A percentile compares a stretch with the other conserved stretches of the same genome.
Evolutionary conservation across 495 filamentous ascomycete species (phyloP).

Genomic region (Hypoxylon intermedium): DNA sequence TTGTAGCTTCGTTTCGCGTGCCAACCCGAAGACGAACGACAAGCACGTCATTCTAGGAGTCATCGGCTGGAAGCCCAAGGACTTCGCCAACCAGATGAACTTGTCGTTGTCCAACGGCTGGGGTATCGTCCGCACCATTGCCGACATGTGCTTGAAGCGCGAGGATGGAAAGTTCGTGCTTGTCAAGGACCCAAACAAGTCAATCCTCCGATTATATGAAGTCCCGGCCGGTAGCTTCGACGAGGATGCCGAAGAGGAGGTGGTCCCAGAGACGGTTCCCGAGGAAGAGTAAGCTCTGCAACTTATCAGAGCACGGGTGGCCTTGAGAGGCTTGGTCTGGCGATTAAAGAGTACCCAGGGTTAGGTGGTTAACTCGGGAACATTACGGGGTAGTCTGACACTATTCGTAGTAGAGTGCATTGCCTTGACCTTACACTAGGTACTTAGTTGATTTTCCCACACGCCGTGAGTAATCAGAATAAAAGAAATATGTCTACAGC

Average conservation of each 20-base stretch:
- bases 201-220: conserved; percentile 88
- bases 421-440: no score
- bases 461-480: no score
- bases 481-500: no score
- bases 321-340: not conserved
- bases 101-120: conserved; percentile 94
- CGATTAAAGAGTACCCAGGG: no score
- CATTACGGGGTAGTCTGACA: no score
- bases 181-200: conserved; percentile 94
- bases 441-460: no score
- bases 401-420: no score
- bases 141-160: conserved; percentile 82
- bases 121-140: conserved; percentile 97
- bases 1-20: conserved; percentile 86
- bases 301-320: not conserved
- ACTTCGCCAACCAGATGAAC: conserved; percentile 98
- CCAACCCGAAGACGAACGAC: conserved; percentile 85
- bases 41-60: conserved; percentile 95
- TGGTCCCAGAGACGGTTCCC: conserved; percentile 37
- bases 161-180: conserved; percentile 77
- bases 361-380: no score
- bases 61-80: conserved; percentile 93
- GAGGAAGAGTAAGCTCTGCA: conserved; percentile 41
- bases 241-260: conserved; percentile 55
- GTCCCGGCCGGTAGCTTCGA: conserved; percentile 89